Evolutionary conservation across 1,284 basidiomycete genomes (phyloP).

Genomic region (Cerrena zonata): DNA sequence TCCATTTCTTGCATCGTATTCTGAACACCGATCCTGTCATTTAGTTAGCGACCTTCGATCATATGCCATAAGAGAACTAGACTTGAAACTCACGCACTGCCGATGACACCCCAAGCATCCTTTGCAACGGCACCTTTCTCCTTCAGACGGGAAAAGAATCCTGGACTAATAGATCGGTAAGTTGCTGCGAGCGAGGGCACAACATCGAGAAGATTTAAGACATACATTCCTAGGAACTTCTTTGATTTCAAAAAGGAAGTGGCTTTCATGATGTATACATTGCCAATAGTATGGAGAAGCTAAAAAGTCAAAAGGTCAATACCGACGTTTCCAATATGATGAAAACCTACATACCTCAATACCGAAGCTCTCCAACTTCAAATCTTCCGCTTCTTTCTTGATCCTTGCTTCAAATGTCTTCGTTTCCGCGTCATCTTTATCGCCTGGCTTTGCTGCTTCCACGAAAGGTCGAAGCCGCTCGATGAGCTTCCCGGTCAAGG

Average conservation of each 20-base stretch:
- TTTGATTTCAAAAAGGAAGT: constrained; percentile 87
- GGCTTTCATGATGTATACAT: constrained; percentile 89
- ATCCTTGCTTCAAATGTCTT: constrained; percentile 73
- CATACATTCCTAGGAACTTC: constrained; percentile 85
- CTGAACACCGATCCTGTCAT: constrained; percentile 60
- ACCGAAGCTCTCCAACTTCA: constrained; percentile 97
- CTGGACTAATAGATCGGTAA: constrained; percentile 52
- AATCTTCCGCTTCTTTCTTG: constrained; percentile 84
- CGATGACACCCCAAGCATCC: constrained; percentile 90
- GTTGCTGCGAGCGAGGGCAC: neutral
- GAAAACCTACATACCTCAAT: constrained; percentile 64
- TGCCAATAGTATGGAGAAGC: constrained; percentile 82
- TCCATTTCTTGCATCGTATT: constrained; percentile 81
- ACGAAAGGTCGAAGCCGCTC: constrained; percentile 84
- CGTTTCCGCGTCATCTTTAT: constrained; percentile 81
- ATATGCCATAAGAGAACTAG: too few relatives aligned
- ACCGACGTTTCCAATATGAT: neutral
- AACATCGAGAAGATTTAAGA: constrained; percentile 11
- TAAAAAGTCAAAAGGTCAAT: constrained; percentile 21
- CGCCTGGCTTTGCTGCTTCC: constrained; percentile 84
- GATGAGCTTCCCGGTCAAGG: constrained; percentile 70
- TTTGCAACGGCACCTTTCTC: constrained; percentile 91
- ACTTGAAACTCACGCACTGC: constrained; percentile 67
- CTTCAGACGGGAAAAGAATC: constrained; percentile 91
- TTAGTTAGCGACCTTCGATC: too few relatives aligned